Evolutionary conservation across 163 green algal species (phyloP).

Genomic region (Coccomyxa subellipsoidea): DNA sequence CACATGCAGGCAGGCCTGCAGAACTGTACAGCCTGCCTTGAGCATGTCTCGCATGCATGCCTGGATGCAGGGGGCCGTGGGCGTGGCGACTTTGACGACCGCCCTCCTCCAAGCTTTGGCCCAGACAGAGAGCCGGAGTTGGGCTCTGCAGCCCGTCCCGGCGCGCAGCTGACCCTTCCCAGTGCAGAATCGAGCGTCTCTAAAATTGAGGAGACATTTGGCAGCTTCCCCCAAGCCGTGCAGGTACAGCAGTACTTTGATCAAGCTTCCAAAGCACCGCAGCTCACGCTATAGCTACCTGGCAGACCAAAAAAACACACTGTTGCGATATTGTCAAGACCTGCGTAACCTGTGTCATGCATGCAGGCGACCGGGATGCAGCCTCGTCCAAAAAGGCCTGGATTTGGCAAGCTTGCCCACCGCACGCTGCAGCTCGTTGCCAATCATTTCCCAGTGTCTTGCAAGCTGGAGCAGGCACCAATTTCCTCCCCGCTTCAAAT

Average conservation of each 20-base stretch:
- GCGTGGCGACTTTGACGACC: background rate
- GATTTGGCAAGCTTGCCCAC: background rate
- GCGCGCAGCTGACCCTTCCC: background rate
- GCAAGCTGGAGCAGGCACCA: constrained; percentile 10
- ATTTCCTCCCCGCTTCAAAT: background rate
- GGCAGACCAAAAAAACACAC: too few relatives aligned
- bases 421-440: constrained; percentile 5
- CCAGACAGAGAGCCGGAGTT: background rate
- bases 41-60: background rate
- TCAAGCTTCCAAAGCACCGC: too few relatives aligned
- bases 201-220: background rate
- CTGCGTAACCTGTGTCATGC: too few relatives aligned
- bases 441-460: constrained; percentile 34
- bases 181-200: background rate
- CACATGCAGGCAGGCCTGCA: background rate
- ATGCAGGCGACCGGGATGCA: background rate
- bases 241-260: too few relatives aligned
- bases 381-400: background rate
- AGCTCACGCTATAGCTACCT: too few relatives aligned
- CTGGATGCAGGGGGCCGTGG: too few relatives aligned
- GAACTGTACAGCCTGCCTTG: background rate
- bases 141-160: constrained; percentile 1
- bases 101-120: background rate
- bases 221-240: background rate
- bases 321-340: too few relatives aligned